phyloP scores from a whole-genome alignment of 768 basidiomycete species.

The Imleria badia region DNA sequence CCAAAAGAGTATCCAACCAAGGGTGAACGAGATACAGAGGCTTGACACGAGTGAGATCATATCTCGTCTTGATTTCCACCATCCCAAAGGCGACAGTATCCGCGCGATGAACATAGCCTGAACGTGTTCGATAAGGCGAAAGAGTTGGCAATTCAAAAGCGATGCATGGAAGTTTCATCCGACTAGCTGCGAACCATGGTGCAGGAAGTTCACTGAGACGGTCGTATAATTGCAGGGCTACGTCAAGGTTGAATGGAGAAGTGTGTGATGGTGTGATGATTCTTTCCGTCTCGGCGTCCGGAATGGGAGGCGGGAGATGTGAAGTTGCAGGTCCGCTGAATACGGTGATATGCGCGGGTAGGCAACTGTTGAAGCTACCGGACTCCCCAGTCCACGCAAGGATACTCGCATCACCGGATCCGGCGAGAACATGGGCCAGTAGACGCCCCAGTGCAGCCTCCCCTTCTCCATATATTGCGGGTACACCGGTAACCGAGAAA shows the following conservation, averaged over 20 bases:
- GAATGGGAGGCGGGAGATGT: background rate
- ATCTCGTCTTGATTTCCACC: background rate
- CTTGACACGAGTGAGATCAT: background rate
- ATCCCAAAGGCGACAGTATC: too few species aligned
- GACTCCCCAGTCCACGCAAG: background rate
- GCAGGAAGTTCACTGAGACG: background rate
- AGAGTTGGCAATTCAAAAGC: too few species aligned
- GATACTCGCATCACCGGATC: background rate
- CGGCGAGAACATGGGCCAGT: background rate
- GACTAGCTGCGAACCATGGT: background rate
- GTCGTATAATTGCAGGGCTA: background rate
- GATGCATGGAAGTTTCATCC: slow-evolving; percentile 1
- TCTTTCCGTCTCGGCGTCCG: background rate
- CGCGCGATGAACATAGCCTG: background rate
- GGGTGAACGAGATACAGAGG: background rate
- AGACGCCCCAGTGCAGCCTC: background rate
- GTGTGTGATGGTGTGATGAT: background rate
- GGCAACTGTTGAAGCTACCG: background rate
- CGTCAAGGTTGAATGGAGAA: background rate
- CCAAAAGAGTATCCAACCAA: too few species aligned
- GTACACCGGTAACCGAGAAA: background rate
- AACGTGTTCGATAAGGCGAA: rapidly evolving
- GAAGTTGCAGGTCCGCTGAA: background rate
- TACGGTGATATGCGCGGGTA: background rate
- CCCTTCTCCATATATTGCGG: background rate